These are phyloP conservation scores for Ricinus communis DNA, from an alignment of 345 rosid species.

Conservation along the genomic window DNA sequence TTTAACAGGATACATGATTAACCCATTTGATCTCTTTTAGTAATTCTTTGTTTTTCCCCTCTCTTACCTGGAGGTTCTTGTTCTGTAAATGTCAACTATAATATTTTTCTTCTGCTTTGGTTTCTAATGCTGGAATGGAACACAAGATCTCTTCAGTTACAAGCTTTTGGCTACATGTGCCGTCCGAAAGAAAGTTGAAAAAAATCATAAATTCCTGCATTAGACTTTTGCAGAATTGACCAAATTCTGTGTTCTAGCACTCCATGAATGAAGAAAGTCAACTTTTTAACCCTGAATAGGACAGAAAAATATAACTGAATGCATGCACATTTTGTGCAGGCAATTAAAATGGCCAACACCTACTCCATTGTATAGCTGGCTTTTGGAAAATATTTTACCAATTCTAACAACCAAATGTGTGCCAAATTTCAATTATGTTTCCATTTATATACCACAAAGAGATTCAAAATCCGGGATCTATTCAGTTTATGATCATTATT, in stretches of 20 bases:
- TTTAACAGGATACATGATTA: too few relatives aligned
- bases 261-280: background rate
- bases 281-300: background rate
- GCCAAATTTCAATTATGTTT: background rate
- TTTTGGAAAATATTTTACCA: conserved; percentile 12
- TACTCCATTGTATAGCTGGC: conserved; percentile 24
- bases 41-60: too few relatives aligned
- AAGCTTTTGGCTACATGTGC: too few relatives aligned
- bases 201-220: background rate
- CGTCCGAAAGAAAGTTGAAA: background rate
- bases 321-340: background rate
- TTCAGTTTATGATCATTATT: conserved; percentile 4
- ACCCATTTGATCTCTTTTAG: too few relatives aligned
- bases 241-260: too few relatives aligned
- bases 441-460: background rate
- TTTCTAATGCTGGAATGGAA: background rate
- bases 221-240: background rate
- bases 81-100: too few relatives aligned
- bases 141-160: too few relatives aligned
- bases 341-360: conserved; percentile 19
- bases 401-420: conserved; percentile 15
- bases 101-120: too few relatives aligned
- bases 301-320: background rate
- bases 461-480: background rate
- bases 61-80: too few relatives aligned